A percentile compares a stretch with the other conserved stretches of the same genome.
Conservation (phyloP, 768 basidiomycete genomes). For the Hortiboletus flavorubellus region DNA sequence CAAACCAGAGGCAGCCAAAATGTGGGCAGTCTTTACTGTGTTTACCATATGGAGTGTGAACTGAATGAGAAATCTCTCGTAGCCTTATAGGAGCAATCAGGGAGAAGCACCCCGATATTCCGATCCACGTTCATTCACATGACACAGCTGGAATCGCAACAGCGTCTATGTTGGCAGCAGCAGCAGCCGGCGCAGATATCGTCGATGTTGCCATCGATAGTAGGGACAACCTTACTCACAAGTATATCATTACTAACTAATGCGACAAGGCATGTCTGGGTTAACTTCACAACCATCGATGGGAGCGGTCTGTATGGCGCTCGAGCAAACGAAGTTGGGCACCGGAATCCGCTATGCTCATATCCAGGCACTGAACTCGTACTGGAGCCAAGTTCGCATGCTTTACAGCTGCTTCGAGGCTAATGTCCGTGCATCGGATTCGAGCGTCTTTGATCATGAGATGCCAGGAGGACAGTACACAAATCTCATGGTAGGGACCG, state of each 20-base stretch:
- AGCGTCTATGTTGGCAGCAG: constrained; percentile 95
- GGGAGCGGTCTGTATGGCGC: constrained; percentile 93
- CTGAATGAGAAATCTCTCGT: constrained; percentile 6
- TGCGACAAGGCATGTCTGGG: constrained; percentile 85
- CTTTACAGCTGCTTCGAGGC: constrained; percentile 98
- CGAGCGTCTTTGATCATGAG: constrained; percentile 97
- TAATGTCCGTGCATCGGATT: constrained; percentile 94
- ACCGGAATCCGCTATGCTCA: constrained; percentile 97
- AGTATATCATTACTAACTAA: constrained; percentile 11
- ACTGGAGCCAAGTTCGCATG: constrained; percentile 97
- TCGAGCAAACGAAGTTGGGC: constrained; percentile 91
- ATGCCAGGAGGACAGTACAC: constrained; percentile 99
- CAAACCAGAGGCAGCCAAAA: constrained; percentile 89
- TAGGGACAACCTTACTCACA: constrained; percentile 38
- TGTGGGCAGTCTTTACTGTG: constrained; percentile 48
- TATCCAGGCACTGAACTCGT: constrained; percentile 94
- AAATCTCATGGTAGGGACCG: constrained; percentile 75
- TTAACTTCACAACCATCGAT: constrained; percentile 98
- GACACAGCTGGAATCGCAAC: constrained; percentile 98
- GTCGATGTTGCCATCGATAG: constrained; percentile 99
- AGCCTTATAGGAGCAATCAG: constrained; percentile 94
- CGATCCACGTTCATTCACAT: constrained; percentile 99
- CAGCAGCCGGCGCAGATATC: constrained; percentile 96
- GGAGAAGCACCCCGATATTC: constrained; percentile 93
- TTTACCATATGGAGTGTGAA: background rate